Conservation (phyloP, 1,284 basidiomycete genomes). For the Leccinum brunneo-olivaceum region DNA sequence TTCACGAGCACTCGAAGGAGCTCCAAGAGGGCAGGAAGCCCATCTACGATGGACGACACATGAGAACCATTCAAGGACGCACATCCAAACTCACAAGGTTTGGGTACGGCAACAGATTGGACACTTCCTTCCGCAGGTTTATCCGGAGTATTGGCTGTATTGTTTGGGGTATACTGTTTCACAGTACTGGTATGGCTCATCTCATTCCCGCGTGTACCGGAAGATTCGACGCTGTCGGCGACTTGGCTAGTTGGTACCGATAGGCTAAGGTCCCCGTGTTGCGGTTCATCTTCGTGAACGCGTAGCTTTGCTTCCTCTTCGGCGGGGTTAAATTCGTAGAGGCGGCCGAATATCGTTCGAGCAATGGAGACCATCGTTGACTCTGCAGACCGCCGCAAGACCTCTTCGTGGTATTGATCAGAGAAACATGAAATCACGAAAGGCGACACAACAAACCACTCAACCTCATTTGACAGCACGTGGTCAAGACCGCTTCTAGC, state of each 20-base stretch:
- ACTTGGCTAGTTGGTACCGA: slow-evolving; percentile 35
- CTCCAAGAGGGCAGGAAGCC: slow-evolving; percentile 89
- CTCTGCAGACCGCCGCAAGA: slow-evolving; percentile 88
- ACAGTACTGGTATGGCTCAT: background rate
- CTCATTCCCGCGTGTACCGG: slow-evolving; percentile 10
- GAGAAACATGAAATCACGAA: slow-evolving; percentile 8
- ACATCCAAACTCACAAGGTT: slow-evolving; percentile 19
- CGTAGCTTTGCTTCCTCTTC: slow-evolving; percentile 62
- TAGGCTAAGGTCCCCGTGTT: slow-evolving; percentile 57
- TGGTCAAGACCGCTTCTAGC: slow-evolving; percentile 95
- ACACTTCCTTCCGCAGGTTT: slow-evolving; percentile 7
- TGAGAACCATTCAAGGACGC: slow-evolving; percentile 4
- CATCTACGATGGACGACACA: slow-evolving; percentile 45
- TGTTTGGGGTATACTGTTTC: background rate
- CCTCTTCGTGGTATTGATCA: slow-evolving; percentile 48
- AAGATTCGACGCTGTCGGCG: slow-evolving; percentile 1
- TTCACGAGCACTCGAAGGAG: slow-evolving; percentile 92
- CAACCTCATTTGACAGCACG: slow-evolving; percentile 93
- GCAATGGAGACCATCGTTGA: slow-evolving; percentile 89
- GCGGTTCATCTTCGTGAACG: slow-evolving; percentile 39
- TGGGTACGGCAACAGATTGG: slow-evolving; percentile 13
- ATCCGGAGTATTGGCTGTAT: background rate
- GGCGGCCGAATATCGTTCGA: slow-evolving; percentile 71
- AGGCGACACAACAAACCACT: slow-evolving; percentile 60
- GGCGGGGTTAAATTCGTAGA: slow-evolving; percentile 61